Conservation (phyloP, 2,329 filamentous ascomycete genomes). For the Colletotrichum sp. region DNA sequence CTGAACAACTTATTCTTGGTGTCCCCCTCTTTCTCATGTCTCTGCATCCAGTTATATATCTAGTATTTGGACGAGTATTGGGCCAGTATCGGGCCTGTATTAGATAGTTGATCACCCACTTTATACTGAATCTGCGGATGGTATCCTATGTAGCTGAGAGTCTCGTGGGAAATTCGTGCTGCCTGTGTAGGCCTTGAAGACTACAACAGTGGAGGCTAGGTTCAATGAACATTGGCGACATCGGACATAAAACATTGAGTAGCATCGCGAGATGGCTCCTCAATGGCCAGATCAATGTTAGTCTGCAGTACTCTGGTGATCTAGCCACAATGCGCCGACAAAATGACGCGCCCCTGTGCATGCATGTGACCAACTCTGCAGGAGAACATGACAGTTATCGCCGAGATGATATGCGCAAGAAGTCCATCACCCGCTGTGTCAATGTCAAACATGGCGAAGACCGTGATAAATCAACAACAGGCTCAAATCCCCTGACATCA, state of each 20-base stretch:
- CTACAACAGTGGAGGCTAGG: background rate
- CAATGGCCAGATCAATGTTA: background rate
- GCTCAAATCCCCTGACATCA: background rate
- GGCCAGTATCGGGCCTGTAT: no score
- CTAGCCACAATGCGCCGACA: background rate
- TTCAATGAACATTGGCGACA: background rate
- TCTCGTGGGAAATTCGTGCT: background rate
- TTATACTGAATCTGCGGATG: rapidly evolving
- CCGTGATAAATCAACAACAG: background rate
- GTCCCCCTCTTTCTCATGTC: no score
- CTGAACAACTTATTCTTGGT: background rate
- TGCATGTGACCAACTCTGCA: background rate
- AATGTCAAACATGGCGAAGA: background rate
- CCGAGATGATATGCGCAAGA: background rate
- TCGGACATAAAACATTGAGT: background rate
- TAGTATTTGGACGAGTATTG: no score
- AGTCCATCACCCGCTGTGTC: background rate
- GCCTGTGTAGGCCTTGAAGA: background rate
- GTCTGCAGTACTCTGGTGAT: background rate
- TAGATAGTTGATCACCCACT: no score
- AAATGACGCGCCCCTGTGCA: background rate
- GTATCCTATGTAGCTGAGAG: no score
- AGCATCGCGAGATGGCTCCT: background rate
- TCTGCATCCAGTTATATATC: no score
- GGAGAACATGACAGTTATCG: background rate